Conservation (phyloP, 2,329 filamentous ascomycete species). For the Scedosporium aurantiacum region DNA sequence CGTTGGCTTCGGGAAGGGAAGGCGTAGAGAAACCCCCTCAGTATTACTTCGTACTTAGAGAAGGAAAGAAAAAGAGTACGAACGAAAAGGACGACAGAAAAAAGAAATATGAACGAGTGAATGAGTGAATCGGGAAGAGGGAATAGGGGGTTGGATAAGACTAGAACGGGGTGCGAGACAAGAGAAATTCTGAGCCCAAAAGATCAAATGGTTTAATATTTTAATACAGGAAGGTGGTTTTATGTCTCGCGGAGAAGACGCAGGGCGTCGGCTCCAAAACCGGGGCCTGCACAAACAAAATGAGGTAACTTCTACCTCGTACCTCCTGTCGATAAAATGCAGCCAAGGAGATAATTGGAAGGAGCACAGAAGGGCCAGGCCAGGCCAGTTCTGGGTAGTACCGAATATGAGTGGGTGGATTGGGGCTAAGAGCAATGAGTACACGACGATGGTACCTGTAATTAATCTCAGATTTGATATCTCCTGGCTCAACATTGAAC, state of each 20-base stretch:
- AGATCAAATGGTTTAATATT: background rate
- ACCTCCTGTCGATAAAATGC: background rate
- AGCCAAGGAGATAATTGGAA: background rate
- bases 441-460: background rate
- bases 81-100: background rate
- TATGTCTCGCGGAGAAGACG: background rate
- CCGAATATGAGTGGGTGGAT: background rate
- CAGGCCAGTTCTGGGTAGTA: background rate
- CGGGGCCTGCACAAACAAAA: background rate
- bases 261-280: background rate
- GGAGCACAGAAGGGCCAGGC: background rate
- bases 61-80: background rate
- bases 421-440: background rate
- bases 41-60: no score
- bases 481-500: no score
- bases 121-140: background rate
- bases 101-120: background rate
- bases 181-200: background rate
- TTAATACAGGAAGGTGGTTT: background rate
- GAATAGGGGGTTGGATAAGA: background rate
- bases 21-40: background rate
- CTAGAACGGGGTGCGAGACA: background rate
- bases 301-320: background rate
- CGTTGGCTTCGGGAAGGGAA: no score
- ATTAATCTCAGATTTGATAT: background rate